phyloP scores from a whole-genome alignment of 2,329 filamentous ascomycete species.

The Exophiala oligosperma region DNA sequence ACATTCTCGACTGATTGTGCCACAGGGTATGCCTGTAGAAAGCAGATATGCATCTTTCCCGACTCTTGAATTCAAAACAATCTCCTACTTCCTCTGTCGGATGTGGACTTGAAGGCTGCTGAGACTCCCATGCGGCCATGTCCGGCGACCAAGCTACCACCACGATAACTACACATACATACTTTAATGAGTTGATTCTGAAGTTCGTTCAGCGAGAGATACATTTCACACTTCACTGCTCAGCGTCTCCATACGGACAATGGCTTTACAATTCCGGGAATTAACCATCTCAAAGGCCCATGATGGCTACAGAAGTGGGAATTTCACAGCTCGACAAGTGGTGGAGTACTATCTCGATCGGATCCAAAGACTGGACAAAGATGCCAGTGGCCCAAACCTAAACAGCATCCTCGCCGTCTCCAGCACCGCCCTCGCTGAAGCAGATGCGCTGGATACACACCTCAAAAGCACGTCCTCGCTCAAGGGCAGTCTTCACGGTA shows the following conservation, averaged over 20 bases:
- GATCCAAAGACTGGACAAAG: constrained; percentile 11
- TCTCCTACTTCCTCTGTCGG: no score
- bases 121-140: no score
- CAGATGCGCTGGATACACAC: constrained; percentile 49
- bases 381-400: constrained; percentile 6
- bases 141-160: no score
- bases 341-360: constrained; percentile 17
- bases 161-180: no score
- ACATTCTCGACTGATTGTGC: no score
- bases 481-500: constrained; percentile 51
- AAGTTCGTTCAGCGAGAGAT: no score
- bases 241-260: not conserved
- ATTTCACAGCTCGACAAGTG: constrained; percentile 11
- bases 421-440: constrained; percentile 47
- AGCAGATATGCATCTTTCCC: no score
- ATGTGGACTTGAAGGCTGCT: no score
- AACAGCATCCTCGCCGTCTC: constrained; percentile 42
- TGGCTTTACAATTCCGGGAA: not conserved
- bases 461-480: constrained; percentile 33
- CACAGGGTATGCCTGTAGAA: no score
- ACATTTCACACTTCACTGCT: no score
- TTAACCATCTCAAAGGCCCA: constrained; percentile 12
- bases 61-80: no score
- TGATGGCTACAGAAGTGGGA: constrained; percentile 9
- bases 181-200: no score